Evolutionary conservation across 2,329 filamentous ascomycete genomes (phyloP).

Genomic region (Myriosclerotinia scirpicola): DNA sequence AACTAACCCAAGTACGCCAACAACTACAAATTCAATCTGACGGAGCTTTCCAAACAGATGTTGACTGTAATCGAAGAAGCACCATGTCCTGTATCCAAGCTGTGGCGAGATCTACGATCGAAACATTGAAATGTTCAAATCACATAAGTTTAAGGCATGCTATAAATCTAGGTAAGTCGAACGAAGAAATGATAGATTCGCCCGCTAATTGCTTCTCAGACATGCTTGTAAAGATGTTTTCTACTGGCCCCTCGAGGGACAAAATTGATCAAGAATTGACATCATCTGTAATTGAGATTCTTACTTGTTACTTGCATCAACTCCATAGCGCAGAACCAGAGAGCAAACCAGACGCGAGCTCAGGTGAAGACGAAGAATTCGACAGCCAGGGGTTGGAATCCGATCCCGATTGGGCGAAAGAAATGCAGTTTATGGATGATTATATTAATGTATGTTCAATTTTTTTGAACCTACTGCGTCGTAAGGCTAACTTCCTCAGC

Average conservation of each 20-base stretch:
- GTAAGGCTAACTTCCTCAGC: slow-evolving; percentile 30
- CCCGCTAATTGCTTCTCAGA: slow-evolving; percentile 21
- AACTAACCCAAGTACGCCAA: slow-evolving; percentile 27
- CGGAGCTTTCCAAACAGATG: slow-evolving; percentile 23
- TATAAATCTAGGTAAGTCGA: slow-evolving; percentile 32
- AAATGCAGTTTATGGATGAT: slow-evolving; percentile 33
- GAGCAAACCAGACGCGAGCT: slow-evolving; percentile 25
- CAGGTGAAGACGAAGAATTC: slow-evolving; percentile 29
- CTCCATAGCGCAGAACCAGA: not conserved
- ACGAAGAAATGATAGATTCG: not conserved
- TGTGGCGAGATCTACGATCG: slow-evolving; percentile 26
- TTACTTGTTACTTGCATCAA: slow-evolving; percentile 6
- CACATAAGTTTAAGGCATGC: slow-evolving; percentile 29
- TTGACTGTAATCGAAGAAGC: slow-evolving; percentile 29
- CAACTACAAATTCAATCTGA: slow-evolving; percentile 27
- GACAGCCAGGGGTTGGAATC: slow-evolving; percentile 34
- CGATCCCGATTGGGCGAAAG: slow-evolving; percentile 30
- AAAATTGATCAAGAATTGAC: slow-evolving; percentile 18
- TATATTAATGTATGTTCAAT: slow-evolving; percentile 28
- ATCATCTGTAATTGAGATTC: slow-evolving; percentile 15
- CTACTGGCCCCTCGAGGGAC: slow-evolving; percentile 16
- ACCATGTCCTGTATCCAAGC: slow-evolving; percentile 30
- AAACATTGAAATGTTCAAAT: slow-evolving; percentile 28
- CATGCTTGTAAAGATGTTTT: slow-evolving; percentile 21
- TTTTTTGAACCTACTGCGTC: not conserved